Percentiles rank a stretch among this genome's conserved stretches.
phyloP scores from a whole-genome alignment of 208 protist genomes.

The Trypanosoma rangeli region DNA sequence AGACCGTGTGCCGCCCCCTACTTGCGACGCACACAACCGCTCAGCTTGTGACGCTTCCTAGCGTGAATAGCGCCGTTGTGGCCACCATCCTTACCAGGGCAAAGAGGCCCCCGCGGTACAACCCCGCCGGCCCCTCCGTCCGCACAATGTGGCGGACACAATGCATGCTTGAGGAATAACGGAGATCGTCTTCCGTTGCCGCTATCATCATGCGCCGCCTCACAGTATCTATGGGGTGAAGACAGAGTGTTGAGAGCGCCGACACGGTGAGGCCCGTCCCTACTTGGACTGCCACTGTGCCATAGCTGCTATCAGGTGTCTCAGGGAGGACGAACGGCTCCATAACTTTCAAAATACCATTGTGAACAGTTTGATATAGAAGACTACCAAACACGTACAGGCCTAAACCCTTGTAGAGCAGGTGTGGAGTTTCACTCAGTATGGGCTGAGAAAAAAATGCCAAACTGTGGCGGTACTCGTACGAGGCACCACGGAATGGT shows the following conservation, averaged over 20 bases:
- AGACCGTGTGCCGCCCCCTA: not conserved
- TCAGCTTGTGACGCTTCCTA: constrained; percentile 18
- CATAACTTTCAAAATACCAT: constrained; percentile 35
- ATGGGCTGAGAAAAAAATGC: constrained; percentile 71
- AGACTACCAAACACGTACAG: constrained; percentile 71
- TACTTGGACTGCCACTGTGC: constrained; percentile 46
- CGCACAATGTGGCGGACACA: constrained; percentile 58
- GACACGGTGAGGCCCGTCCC: constrained; percentile 45
- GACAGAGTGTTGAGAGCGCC: constrained; percentile 56
- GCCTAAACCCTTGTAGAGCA: constrained; percentile 64
- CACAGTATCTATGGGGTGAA: constrained; percentile 78
- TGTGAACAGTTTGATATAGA: constrained; percentile 54
- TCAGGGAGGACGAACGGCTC: constrained; percentile 54
- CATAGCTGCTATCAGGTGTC: constrained; percentile 29
- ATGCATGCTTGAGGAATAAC: constrained; percentile 53
- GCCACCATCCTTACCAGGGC: constrained; percentile 51
- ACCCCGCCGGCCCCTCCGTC: constrained; percentile 59
- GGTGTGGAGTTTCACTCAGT: constrained; percentile 69
- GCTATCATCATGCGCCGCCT: constrained; percentile 83
- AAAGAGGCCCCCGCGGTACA: constrained; percentile 72
- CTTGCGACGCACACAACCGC: not conserved
- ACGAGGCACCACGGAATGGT: constrained; percentile 40
- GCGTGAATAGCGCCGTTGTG: constrained; percentile 42
- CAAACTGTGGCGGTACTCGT: constrained; percentile 71
- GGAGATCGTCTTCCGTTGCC: constrained; percentile 59